Base-by-base conservation (phyloP, 352 stramenopile species). In the Phytopythium vexans region DNA sequence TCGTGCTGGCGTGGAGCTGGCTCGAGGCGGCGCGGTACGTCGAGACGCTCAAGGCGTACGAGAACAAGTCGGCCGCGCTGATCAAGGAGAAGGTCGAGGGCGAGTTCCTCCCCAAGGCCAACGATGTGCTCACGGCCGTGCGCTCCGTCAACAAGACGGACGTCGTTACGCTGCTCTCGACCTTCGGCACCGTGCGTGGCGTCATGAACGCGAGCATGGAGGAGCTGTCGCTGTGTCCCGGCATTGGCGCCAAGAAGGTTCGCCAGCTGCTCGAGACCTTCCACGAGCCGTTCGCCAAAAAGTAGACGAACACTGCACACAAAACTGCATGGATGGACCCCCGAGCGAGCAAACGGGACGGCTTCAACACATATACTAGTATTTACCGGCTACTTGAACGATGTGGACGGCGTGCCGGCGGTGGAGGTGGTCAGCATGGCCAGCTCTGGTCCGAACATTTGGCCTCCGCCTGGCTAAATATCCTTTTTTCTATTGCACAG, bases 91-190 rank as follows among this genome's bases (percentile, higher is more conserved):
- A 94, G 60, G 80, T 97, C 11, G 81, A 98, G 52, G 74, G 74
- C 12, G 90, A 95, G 52, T 97, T 97, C 56, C 66, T 98, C 14
- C 71, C 85, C 1, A 92, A 97, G 63, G 85, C 96, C 6, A 87
- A 94, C 53, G 86, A 98, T 62, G 88, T 95, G 43, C 76, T 99
- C 44, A 94, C 79, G 38, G 85, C 74, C 38, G 77, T 98, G 9
- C 77, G 85, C 14, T 95, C 87, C 27, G 79, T 98, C 11, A 98
- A 99, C 76, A 98, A 98, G 65, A 98, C 95, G 35, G 96, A 99
- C 75, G 84, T 97, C 6, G 64, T 89, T 6, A 97, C 93, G 35
- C 65, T 99, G 38, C 64, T 97, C 31, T 87, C 79, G 35, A 96
- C 96, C 34, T 99, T 99, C 68, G 80, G 85, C 27, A 91, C 79